Base-by-base conservation (phyloP, 31 red algal species). In the Asparagopsis taxiformis region DNA sequence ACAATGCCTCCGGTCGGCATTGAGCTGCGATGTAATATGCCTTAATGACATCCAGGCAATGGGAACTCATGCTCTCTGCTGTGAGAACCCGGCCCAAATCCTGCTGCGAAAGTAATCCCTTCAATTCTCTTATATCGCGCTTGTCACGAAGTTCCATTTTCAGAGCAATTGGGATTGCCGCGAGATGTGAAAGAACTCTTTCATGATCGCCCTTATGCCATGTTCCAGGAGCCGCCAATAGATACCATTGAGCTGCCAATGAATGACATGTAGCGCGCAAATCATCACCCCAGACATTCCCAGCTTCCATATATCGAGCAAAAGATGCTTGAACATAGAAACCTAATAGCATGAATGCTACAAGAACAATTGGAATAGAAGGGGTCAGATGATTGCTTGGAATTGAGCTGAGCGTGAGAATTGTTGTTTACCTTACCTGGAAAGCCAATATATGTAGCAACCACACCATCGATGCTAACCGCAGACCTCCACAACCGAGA, bases 251-350 rank as follows among this genome's bases (percentile, higher is more conserved):
- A 19, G 55, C 53, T 5, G 44, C 41, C 20, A 83, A 23, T 15
- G 54, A 38, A 49, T 83, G 65, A 52, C 65, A 83, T 7, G 51
- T 44, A 4, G 66, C 66, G 22, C 57, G 66, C 24, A 83, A 55
- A n/a, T 51, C 30, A 39, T 72, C 65, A 62, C 38, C 65, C 79
- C 79, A 83, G 3, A 73, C 19, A 44, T 19, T 31, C 15, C 77
- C 77, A 24, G 64, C 77, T 22, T 68, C 52, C 7, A 28, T 57
- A 22, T 57, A 80, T 10, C 77, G 23, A 20, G 34, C 51, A 23
- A 70, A 80, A 6, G 77, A 62, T 34, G 77, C 77, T 28, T 62
- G 8, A 0, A 80, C 64, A 53, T 69, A 80, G 50, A 80, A 80
- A 3, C 77, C 77, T 2, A 80, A 51, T 31, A 70, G 64, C 35